These are phyloP conservation scores for Pythium grandisporangium DNA, from an alignment of 352 stramenopile genomes.

Conservation along the genomic window DNA sequence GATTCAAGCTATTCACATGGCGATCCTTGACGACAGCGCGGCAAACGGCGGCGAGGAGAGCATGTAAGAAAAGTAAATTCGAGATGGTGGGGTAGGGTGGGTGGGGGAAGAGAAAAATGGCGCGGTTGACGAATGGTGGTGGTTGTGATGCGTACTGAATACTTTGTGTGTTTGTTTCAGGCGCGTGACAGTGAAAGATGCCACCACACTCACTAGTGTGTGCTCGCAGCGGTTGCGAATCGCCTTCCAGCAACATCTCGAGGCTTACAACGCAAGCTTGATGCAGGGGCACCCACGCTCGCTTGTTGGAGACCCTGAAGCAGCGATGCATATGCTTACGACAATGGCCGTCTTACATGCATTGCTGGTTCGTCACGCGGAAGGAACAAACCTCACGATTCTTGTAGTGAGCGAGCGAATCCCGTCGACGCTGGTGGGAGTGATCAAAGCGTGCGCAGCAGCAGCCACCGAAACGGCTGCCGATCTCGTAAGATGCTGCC, in stretches of 20 bases:
- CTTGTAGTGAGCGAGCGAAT: slow-evolving; percentile 37
- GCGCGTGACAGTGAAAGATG: slow-evolving; percentile 15
- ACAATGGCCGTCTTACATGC: no score
- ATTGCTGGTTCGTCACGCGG: no score
- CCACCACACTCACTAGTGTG: slow-evolving; percentile 14
- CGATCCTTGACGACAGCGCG: slow-evolving; percentile 10
- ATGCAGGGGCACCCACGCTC: no score
- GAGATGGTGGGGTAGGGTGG: neutral
- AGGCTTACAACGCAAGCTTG: slow-evolving; percentile 19
- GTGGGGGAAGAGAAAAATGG: no score
- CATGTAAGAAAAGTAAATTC: neutral
- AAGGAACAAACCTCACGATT: no score
- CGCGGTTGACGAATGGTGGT: neutral
- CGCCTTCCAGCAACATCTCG: slow-evolving; percentile 20
- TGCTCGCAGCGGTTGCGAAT: slow-evolving; percentile 24
- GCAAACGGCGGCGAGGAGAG: neutral
- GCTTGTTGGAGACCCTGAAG: no score
- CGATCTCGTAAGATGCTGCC: slow-evolving; percentile 9
- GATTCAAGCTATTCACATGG: slow-evolving; percentile 10
- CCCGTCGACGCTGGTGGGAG: slow-evolving; percentile 41
- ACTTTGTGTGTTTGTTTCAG: neutral
- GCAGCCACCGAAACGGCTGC: slow-evolving; percentile 1
- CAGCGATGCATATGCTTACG: no score
- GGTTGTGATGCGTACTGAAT: no score
- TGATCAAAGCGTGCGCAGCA: slow-evolving; percentile 25